Evolutionary conservation across 352 stramenopile genomes (phyloP), one percentile per base, ranked within the genome.

Genomic region (Globisporangium abappressorium): DNA sequence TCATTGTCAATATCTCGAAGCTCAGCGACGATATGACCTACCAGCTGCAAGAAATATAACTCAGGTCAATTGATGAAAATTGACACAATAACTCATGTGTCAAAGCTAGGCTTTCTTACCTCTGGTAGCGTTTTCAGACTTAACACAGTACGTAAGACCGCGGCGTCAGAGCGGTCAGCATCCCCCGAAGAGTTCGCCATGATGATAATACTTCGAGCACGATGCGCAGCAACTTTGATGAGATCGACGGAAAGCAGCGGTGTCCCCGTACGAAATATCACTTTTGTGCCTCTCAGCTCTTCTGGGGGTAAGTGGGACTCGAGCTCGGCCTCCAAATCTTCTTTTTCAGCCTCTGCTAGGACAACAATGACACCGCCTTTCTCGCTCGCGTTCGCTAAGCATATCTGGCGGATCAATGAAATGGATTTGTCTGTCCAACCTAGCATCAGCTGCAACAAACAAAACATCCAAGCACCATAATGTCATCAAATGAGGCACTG

Each of bases 1-100:
- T 93, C 79, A 66, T 97, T 97, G 70, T 97, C 91, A 18, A 97
- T 85, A 62, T 97, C 91, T 3, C 89, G 80, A 47, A 97, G 71
- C 64, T 97, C 91, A 12, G 87, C 89, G 5, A 97, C 90, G 28
- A 97, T 93, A 55, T 97, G 87, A 8, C 86, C 86, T 34, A 74
- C 55, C 11, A 92, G 46, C 80, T 91, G 24, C 24, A 26, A 26
- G 24, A 26, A 26, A 26, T 26, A 26, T 26, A 26, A 26, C 24
- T 26, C 24, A 26, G 34, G 12, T 41, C 34, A 41, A 12, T 14
- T 9, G 34, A 9, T 41, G 34, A 41, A 41, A 41, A 41, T 14
- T 3, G 7, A 41, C 34, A 41, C 34, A 41, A 11, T 41, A 26
- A 3, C 12, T 41, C 34, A 41, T 14, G 12, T 11, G 0, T 0